These are phyloP conservation scores for Fusarium virguliforme DNA, from an alignment of 2,329 filamentous ascomycete genomes.

Conservation along the genomic window DNA sequence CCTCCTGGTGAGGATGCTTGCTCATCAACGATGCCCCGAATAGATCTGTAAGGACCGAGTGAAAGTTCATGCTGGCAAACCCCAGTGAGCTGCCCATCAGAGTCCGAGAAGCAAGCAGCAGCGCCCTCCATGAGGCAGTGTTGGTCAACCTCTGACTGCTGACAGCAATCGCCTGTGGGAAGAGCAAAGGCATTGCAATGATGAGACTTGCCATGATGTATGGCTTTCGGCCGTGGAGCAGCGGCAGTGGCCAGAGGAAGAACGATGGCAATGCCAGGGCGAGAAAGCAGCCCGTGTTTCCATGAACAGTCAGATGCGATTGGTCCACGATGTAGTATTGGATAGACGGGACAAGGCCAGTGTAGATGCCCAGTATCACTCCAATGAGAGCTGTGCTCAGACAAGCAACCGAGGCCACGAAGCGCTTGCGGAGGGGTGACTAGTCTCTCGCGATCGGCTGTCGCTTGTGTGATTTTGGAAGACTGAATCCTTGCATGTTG, in stretches of 20 bases:
- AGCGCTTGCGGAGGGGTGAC: conserved; percentile 77
- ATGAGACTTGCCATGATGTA: conserved; percentile 81
- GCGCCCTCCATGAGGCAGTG: conserved; percentile 69
- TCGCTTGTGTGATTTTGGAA: conserved; percentile 69
- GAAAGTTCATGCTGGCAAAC: conserved; percentile 84
- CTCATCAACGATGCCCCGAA: conserved; percentile 85
- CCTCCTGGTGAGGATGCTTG: conserved; percentile 79
- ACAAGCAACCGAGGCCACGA: conserved; percentile 79
- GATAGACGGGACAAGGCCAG: conserved; percentile 83
- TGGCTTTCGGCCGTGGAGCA: conserved; percentile 83
- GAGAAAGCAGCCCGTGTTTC: conserved; percentile 81
- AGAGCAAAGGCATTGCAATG: conserved; percentile 80
- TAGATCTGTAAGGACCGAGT: conserved; percentile 79
- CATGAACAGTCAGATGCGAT: conserved; percentile 77
- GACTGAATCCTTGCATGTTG: conserved; percentile 66
- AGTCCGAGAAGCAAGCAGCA: conserved; percentile 75
- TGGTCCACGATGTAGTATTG: conserved; percentile 83
- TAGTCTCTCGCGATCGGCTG: conserved; percentile 82
- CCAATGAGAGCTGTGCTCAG: conserved; percentile 81
- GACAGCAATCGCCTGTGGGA: conserved; percentile 81
- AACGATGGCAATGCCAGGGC: conserved; percentile 80
- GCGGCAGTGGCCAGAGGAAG: conserved; percentile 80
- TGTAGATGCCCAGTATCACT: conserved; percentile 81
- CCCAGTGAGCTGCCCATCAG: conserved; percentile 80
- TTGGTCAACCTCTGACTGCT: conserved; percentile 70